Conservation (phyloP, 2,329 filamentous ascomycete species). For the Exophiala sideris region DNA sequence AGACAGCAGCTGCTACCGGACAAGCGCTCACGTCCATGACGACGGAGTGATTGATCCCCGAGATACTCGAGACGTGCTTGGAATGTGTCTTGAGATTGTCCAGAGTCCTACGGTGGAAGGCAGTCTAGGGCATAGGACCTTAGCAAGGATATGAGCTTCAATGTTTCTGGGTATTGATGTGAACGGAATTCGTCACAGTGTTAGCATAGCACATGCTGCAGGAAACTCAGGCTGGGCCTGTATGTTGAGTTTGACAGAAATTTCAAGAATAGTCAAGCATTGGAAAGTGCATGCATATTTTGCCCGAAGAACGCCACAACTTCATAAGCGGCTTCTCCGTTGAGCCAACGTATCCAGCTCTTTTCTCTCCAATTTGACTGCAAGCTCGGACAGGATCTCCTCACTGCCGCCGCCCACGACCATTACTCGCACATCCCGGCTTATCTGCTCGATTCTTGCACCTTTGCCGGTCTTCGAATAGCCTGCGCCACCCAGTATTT, state of each 20-base stretch:
- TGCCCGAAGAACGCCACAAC: too few species aligned
- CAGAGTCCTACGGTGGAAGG: constrained; percentile 29
- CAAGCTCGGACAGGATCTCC: constrained; percentile 69
- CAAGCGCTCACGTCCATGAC: constrained; percentile 34
- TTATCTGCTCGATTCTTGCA: constrained; percentile 66
- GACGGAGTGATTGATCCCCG: constrained; percentile 40
- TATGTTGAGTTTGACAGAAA: too few species aligned
- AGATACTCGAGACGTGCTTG: constrained; percentile 38
- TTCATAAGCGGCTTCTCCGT: constrained; percentile 26
- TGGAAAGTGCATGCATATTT: background rate
- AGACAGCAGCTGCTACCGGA: constrained; percentile 37
- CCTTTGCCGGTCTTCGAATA: constrained; percentile 68
- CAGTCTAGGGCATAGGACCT: constrained; percentile 28
- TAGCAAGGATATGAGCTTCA: constrained; percentile 27
- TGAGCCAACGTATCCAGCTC: constrained; percentile 45
- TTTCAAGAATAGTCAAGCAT: background rate
- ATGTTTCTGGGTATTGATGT: too few species aligned
- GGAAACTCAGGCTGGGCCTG: background rate
- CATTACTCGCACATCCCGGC: constrained; percentile 59
- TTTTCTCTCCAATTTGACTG: constrained; percentile 67
- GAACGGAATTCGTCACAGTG: too few species aligned
- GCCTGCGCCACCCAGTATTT: constrained; percentile 65
- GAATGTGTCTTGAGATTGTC: constrained; percentile 38
- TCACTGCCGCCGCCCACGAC: constrained; percentile 67
- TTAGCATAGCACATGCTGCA: background rate